Evolutionary conservation across 495 filamentous ascomycete species (phyloP).

Genomic region (Saxophila tyrrhenica): DNA sequence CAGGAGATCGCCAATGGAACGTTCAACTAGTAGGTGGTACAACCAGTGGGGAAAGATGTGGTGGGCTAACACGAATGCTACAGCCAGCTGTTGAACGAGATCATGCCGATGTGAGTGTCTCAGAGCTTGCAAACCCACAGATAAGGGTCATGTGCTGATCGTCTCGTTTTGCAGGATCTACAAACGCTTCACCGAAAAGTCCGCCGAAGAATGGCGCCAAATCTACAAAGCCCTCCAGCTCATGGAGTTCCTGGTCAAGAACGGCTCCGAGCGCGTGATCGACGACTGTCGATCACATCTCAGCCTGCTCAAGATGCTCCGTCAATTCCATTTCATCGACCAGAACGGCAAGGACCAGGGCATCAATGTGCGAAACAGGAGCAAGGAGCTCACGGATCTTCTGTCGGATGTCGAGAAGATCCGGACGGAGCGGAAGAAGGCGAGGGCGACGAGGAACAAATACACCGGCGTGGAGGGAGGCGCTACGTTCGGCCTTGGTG

Average conservation of each 20-base stretch:
- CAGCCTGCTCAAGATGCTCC: slow-evolving; percentile 92
- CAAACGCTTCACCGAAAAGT: slow-evolving; percentile 96
- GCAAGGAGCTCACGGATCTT: slow-evolving; percentile 89
- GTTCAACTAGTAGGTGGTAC: slow-evolving; percentile 74
- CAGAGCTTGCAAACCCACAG: no score
- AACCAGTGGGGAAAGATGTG: neutral
- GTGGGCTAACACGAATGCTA: neutral
- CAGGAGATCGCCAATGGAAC: slow-evolving; percentile 98
- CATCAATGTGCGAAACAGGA: slow-evolving; percentile 91
- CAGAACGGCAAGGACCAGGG: slow-evolving; percentile 96
- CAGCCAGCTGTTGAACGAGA: slow-evolving; percentile 94
- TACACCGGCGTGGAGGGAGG: slow-evolving; percentile 91
- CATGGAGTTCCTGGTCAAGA: slow-evolving; percentile 95
- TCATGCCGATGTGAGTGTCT: slow-evolving; percentile 70
- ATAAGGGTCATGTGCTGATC: neutral
- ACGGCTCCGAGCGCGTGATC: slow-evolving; percentile 93
- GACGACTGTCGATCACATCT: slow-evolving; percentile 94
- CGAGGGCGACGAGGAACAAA: slow-evolving; percentile 77
- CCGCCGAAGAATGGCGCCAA: slow-evolving; percentile 96
- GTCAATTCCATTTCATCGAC: slow-evolving; percentile 97
- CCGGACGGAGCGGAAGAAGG: slow-evolving; percentile 87
- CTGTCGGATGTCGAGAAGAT: slow-evolving; percentile 90
- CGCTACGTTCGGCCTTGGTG: slow-evolving; percentile 32
- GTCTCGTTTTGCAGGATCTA: slow-evolving; percentile 54
- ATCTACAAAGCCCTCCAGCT: slow-evolving; percentile 98